These are phyloP conservation scores for Penicillium sp. DNA, from an alignment of 2,329 filamentous ascomycete genomes.

Conservation along the genomic window DNA sequence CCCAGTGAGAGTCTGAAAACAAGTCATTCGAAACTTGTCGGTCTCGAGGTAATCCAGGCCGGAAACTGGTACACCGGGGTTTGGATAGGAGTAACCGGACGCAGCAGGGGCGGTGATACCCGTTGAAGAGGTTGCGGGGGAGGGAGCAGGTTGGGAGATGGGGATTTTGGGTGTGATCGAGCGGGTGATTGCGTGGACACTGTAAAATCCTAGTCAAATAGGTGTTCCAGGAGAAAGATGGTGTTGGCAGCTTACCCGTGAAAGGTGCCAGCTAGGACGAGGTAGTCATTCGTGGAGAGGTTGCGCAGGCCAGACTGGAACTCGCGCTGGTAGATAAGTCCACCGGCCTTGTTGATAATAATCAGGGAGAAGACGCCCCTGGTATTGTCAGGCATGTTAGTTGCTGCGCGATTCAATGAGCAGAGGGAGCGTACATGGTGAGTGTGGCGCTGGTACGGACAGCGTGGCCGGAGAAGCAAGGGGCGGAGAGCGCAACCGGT, in stretches of 20 bases:
- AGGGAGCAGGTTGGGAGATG: conserved; percentile 26
- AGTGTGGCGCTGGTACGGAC: conserved; percentile 3
- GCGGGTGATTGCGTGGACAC: conserved; percentile 57
- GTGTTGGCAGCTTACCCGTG: conserved; percentile 59
- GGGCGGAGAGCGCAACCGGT: conserved; percentile 6
- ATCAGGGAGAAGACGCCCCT: conserved; percentile 95
- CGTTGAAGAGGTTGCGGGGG: conserved; percentile 19
- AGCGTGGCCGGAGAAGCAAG: conserved; percentile 8
- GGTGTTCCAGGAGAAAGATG: neutral
- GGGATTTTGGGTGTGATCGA: conserved; percentile 43
- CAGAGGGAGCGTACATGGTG: conserved; percentile 17
- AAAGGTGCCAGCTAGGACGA: conserved; percentile 93
- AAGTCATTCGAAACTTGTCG: conserved; percentile 88
- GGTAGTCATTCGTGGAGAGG: conserved; percentile 88
- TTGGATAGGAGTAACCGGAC: conserved; percentile 25
- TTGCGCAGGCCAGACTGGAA: conserved; percentile 82
- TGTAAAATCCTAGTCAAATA: conserved; percentile 18
- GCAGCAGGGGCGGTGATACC: conserved; percentile 13
- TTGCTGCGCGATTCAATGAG: neutral
- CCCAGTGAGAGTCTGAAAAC: conserved; percentile 88
- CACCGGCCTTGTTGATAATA: conserved; percentile 97
- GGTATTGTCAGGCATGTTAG: conserved; percentile 6
- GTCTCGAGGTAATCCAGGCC: conserved; percentile 90
- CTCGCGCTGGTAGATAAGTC: conserved; percentile 88
- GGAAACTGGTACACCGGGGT: conserved; percentile 35